Evolutionary conservation across 2,329 filamentous ascomycete species (phyloP).

Genomic region (Dactylella cylindrospora): DNA sequence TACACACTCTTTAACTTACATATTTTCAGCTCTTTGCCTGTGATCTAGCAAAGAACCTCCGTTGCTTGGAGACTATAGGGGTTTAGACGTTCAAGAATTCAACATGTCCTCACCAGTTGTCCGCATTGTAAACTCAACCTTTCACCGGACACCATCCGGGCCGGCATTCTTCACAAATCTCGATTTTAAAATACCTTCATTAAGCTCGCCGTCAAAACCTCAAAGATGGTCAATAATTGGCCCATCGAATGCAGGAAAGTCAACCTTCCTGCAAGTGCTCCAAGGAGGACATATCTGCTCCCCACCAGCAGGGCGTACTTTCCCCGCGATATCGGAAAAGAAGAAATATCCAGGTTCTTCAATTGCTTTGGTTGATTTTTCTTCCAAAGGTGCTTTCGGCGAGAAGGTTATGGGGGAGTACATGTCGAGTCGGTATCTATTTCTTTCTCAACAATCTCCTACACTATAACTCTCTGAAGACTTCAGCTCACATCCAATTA

Average conservation of each 20-base stretch:
- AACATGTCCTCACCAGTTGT: constrained; percentile 52
- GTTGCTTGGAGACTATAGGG: too few species aligned
- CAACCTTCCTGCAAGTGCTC: constrained; percentile 77
- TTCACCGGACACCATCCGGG: constrained; percentile 77
- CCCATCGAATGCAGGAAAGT: constrained; percentile 75
- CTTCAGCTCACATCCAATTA: constrained; percentile 57
- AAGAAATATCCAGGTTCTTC: constrained; percentile 58
- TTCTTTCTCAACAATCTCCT: background rate
- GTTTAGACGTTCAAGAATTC: too few species aligned
- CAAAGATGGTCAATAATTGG: constrained; percentile 84
- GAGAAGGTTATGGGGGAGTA: constrained; percentile 51
- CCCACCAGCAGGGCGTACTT: constrained; percentile 74
- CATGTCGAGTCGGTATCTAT: constrained; percentile 48
- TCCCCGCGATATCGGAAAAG: constrained; percentile 71
- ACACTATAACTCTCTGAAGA: too few species aligned
- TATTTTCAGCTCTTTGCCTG: too few species aligned
- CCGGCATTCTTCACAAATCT: constrained; percentile 72
- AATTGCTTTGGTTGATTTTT: constrained; percentile 89
- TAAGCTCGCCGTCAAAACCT: constrained; percentile 52
- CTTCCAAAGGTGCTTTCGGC: constrained; percentile 59
- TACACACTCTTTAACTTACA: too few species aligned
- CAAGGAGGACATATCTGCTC: constrained; percentile 73
- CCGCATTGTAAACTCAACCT: constrained; percentile 74
- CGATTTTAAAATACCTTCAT: constrained; percentile 68
- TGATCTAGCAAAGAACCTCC: too few species aligned